phyloP scores from a whole-genome alignment of 176 grass and related monocot genomes.

The Ananas comosus region DNA sequence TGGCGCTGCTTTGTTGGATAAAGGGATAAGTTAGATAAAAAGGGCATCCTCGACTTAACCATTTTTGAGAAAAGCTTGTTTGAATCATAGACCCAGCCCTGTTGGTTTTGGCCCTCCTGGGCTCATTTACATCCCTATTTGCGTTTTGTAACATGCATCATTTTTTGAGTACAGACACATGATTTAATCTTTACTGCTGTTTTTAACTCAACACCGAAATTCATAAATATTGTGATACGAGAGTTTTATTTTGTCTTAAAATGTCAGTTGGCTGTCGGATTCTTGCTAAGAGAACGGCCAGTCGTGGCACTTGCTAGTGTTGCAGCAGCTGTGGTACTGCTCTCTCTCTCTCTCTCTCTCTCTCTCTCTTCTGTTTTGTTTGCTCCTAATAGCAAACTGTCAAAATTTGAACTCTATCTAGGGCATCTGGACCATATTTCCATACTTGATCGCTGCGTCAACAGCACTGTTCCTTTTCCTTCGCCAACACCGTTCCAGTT shows the following conservation, averaged over 20 bases:
- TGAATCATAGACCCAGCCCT: too few relatives aligned
- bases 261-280: slow-evolving; percentile 49
- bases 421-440: slow-evolving; percentile 63
- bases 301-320: slow-evolving; percentile 69
- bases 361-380: slow-evolving; percentile 22
- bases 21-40: too few relatives aligned
- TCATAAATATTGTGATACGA: slow-evolving; percentile 7
- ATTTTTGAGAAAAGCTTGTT: too few relatives aligned
- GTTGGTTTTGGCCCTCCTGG: too few relatives aligned
- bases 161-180: too few relatives aligned
- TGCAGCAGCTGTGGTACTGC: slow-evolving; percentile 66
- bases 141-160: too few relatives aligned
- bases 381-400: background rate
- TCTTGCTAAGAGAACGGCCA: slow-evolving; percentile 58
- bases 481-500: slow-evolving; percentile 20
- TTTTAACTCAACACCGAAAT: background rate
- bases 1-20: too few relatives aligned
- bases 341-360: background rate
- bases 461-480: slow-evolving; percentile 64
- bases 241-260: slow-evolving; percentile 4
- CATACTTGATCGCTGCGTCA: slow-evolving; percentile 48
- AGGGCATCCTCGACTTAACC: too few relatives aligned
- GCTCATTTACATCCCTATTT: too few relatives aligned
- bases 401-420: slow-evolving; percentile 14
- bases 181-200: background rate